Percentiles rank a stretch among this genome's conserved stretches.
Evolutionary conservation across 805 yeast species (phyloP).

Genomic region (Saccharomycopsis selenospora): DNA sequence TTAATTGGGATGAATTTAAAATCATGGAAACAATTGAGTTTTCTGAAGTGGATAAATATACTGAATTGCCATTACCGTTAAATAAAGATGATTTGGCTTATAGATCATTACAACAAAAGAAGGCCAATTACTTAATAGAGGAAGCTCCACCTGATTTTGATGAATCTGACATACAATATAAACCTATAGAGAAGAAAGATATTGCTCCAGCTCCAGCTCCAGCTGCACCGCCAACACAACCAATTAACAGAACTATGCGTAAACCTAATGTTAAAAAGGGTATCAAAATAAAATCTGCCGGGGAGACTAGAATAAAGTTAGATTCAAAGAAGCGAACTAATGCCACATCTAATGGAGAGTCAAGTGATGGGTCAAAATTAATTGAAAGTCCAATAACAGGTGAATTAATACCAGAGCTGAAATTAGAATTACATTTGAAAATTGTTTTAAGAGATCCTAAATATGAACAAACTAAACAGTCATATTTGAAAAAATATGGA

Average conservation of each 20-base stretch:
- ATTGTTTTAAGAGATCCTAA: constrained; percentile 69
- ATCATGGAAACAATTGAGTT: constrained; percentile 65
- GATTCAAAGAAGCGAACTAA: constrained; percentile 16
- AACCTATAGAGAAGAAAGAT: constrained; percentile 3
- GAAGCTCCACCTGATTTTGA: constrained; percentile 38
- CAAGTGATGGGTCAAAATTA: constrained; percentile 48
- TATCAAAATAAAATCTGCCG: constrained; percentile 63
- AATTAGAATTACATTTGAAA: constrained; percentile 65
- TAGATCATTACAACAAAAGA: constrained; percentile 51
- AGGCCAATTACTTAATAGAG: constrained; percentile 31
- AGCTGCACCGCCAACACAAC: background rate
- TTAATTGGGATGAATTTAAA: constrained; percentile 83
- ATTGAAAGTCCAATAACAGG: constrained; percentile 79
- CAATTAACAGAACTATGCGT: constrained; percentile 10
- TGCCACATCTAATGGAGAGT: constrained; percentile 21
- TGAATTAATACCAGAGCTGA: constrained; percentile 56
- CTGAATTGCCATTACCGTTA: constrained; percentile 47
- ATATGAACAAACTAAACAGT: constrained; percentile 57
- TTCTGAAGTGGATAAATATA: constrained; percentile 50
- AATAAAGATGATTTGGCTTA: constrained; percentile 51
- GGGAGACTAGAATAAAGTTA: constrained; percentile 50
- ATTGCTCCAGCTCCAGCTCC: constrained; percentile 18
- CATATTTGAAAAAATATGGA: constrained; percentile 51
- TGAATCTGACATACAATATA: constrained; percentile 13
- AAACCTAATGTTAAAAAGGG: constrained; percentile 31